Evolutionary conservation across 805 yeast genomes (phyloP), one percentile per base, ranked within the genome.

Genomic region (Yarrowia deformans): DNA sequence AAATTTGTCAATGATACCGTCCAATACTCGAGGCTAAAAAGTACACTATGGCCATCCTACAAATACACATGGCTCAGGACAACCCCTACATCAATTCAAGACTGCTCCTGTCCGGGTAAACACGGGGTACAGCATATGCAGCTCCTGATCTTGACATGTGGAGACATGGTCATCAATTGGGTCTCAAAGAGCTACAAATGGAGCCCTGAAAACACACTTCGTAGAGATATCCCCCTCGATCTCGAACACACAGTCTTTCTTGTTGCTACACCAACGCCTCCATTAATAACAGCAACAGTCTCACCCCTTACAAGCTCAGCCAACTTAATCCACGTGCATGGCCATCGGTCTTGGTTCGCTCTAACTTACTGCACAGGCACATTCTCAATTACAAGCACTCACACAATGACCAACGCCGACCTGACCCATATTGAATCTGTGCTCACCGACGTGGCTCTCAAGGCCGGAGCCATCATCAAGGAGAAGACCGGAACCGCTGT

Each of bases 381-480:
- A 23, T 23, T 23, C 29, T 2, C 29, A 23, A 23, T 23, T 23
- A 4, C 29, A 23, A 23, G 29, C 29, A 23, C 52, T 45, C 49
- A 58, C 42, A 60, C 49, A 58, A 58, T 60, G 66, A 34, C 66
- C 66, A 43, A 2, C 29, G 19, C 52, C 42, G 74, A 81, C 72
- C 72, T 83, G 7, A 72, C 71, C 13, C 76, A 76, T 63, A 75
- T 84, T 35, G 76, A 76, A 40, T 79, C 79, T 42, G 77, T 79
- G 63, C 77, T 84, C 6, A 78, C 81, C 1, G 75, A 72, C 18
- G 71, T 83, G 8, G 86, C 87, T 39, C 73, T 71, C 18, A 80
- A 79, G 67, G 84, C 85, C 10, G 90, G 90, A 19, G 81, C 79
- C 1, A 78, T 84, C 29, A 87, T 87, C 71, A 80, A 79, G 50